phyloP scores from a whole-genome alignment of 306 rosid species.

The Medicago lupulina region DNA sequence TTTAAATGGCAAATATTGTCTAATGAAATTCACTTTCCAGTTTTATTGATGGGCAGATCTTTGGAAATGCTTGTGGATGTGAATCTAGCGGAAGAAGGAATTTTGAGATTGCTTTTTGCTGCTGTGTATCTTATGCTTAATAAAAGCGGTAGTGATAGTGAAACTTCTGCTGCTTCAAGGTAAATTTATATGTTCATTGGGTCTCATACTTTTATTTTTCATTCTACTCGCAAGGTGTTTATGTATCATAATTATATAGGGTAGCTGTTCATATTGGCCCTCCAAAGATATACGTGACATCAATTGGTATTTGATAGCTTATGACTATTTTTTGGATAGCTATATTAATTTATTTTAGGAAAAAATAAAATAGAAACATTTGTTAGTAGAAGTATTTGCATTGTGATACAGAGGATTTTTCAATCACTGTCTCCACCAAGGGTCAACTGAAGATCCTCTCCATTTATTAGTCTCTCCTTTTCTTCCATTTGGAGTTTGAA shows the following conservation, averaged over 20 bases:
- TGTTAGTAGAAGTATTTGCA: conserved; percentile 8
- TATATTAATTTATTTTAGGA: conserved; percentile 26
- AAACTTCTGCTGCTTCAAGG: conserved; percentile 93
- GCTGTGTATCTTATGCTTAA: conserved; percentile 79
- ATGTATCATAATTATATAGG: background rate
- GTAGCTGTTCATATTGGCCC: conserved; percentile 18
- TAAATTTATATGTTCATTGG: conserved; percentile 47
- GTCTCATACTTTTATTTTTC: conserved; percentile 23
- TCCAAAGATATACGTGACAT: conserved; percentile 22
- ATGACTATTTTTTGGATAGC: conserved; percentile 34
- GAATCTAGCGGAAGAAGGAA: conserved; percentile 86
- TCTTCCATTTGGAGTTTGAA: no score
- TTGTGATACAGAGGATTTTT: background rate
- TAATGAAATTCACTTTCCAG: conserved; percentile 61
- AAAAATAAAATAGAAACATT: background rate
- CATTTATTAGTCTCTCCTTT: no score
- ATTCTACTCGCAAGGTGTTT: conserved; percentile 7
- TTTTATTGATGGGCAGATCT: conserved; percentile 76
- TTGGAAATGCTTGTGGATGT: conserved; percentile 93
- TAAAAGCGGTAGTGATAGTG: conserved; percentile 77
- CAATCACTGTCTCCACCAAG: background rate
- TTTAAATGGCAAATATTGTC: conserved; percentile 48
- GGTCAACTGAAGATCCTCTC: background rate
- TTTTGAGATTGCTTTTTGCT: conserved; percentile 86
- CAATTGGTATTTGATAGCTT: conserved; percentile 25